Conservation (phyloP, 305 asterid genomes). For the Caryopteris hybrid region DNA sequence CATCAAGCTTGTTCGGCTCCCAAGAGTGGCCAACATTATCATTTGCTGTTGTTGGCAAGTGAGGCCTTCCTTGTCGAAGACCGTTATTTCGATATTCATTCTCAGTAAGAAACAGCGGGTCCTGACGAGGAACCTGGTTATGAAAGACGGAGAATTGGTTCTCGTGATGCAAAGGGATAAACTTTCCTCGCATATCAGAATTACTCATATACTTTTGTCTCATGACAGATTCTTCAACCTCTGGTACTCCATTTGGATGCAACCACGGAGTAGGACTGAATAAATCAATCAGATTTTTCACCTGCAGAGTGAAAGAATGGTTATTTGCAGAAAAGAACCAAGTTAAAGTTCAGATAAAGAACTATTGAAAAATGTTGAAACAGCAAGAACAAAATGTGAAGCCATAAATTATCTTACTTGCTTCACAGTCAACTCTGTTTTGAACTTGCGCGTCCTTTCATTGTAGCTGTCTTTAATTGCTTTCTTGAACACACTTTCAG, state of each 20-base stretch:
- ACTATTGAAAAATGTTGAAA: not conserved
- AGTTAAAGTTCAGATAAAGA: not conserved
- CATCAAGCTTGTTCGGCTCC: conserved; percentile 34
- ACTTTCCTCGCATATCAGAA: conserved; percentile 22
- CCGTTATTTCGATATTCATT: conserved; percentile 69
- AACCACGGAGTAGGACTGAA: conserved; percentile 49
- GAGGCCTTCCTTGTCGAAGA: conserved; percentile 45
- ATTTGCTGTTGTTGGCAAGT: conserved; percentile 27
- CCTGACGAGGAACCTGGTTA: conserved; percentile 21
- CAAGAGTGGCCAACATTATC: conserved; percentile 11
- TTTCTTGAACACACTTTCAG: conserved; percentile 72
- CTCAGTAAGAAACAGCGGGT: conserved; percentile 51
- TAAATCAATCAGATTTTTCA: conserved; percentile 35
- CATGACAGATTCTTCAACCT: conserved; percentile 27
- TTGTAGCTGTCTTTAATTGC: conserved; percentile 71
- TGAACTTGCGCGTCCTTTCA: conserved; percentile 66
- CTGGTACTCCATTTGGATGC: conserved; percentile 28
- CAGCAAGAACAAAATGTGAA: not conserved
- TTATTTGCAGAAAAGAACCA: not conserved
- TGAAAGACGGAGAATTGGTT: conserved; percentile 22
- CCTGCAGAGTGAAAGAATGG: conserved; percentile 40
- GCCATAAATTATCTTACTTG: conserved; percentile 54
- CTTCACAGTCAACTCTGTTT: conserved; percentile 55
- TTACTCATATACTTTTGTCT: conserved; percentile 23
- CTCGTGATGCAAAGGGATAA: conserved; percentile 25